Base-by-base conservation (phyloP, 176 grass and related monocot species). In the Chrysopogon serrulatus region DNA sequence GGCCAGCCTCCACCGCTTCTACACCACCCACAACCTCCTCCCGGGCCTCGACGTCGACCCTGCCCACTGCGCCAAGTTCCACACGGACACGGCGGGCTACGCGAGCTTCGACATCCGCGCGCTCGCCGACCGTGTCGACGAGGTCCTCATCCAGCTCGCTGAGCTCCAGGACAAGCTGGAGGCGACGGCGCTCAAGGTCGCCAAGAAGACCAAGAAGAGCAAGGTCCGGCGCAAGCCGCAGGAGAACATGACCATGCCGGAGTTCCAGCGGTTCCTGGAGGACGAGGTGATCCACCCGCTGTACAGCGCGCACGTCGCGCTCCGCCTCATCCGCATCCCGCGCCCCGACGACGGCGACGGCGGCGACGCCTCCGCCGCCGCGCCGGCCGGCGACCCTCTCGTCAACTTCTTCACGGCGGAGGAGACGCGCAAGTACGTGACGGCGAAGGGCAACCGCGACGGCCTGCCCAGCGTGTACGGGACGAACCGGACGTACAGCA, bases 251-350 rank as follows among this genome's bases (percentile, higher is more conserved):
- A 91, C 90, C 8, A 65, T 88, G 81, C 31, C 68, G 12, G 95
- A 91, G 81, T 93, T 98, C 84, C 67, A 79, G 37, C 84, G 79
- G 21, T 98, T 98, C 84, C 85, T 98, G 5, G 85, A 98, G 78
- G 95, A 98, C 42, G 88, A 98, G 83, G 92, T 98, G 21, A 91
- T 98, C 83, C 88, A 92, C 49, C 95, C 95, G 4, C 89, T 98
- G 2, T 98, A 95, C 81, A 77, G 78, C 84, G 92, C 88, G 1
- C 92, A 90, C 83, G 86, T 98, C 79, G 69, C 87, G 11, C 89
- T 95, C 40, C 84, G 92, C 1, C 95, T 91, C 2, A 93, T 94
- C 61, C 90, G 95, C 79, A 75, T 97, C 47, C 92, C 92, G 2
- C 86, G 84, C 28, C 78, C 90, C 0, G 76, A 84, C 39, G 86